Evolutionary conservation across 148 eudicot species (phyloP).

Genomic region (Camellia japonica): DNA sequence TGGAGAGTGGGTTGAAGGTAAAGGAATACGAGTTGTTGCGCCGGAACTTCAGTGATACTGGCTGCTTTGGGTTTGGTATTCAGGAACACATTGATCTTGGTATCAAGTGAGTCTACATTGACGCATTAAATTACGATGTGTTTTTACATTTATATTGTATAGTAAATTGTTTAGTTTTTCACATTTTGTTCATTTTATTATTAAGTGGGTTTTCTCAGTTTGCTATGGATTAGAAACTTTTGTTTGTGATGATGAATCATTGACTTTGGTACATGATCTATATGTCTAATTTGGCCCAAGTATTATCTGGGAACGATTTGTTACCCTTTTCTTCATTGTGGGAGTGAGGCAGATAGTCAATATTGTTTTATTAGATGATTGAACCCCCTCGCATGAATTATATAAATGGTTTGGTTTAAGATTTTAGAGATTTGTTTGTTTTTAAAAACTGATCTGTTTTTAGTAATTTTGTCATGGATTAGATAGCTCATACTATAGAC

Average conservation of each 20-base stretch:
- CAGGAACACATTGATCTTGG: constrained; percentile 88
- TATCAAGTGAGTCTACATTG: constrained; percentile 47
- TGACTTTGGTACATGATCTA: not conserved
- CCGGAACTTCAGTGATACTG: constrained; percentile 78
- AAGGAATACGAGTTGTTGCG: constrained; percentile 72
- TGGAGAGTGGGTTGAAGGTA: constrained; percentile 78
- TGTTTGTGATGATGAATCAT: not conserved
- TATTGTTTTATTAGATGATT: too few species aligned
- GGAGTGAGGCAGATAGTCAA: not conserved
- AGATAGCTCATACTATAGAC: too few species aligned
- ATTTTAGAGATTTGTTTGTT: too few species aligned
- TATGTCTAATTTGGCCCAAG: not conserved
- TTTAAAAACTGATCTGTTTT: too few species aligned
- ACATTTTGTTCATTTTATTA: not conserved
- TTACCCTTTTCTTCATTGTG: not conserved
- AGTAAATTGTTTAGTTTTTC: not conserved
- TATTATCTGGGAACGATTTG: too few species aligned
- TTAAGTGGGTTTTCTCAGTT: not conserved
- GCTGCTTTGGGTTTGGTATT: constrained; percentile 79
- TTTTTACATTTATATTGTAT: not conserved
- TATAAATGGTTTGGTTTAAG: too few species aligned
- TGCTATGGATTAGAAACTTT: not conserved
- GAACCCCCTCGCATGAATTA: too few species aligned
- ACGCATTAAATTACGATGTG: not conserved
- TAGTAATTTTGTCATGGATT: too few species aligned